phyloP scores from a whole-genome alignment of 2,329 filamentous ascomycete species.

The Trichoderma simmonsii region DNA sequence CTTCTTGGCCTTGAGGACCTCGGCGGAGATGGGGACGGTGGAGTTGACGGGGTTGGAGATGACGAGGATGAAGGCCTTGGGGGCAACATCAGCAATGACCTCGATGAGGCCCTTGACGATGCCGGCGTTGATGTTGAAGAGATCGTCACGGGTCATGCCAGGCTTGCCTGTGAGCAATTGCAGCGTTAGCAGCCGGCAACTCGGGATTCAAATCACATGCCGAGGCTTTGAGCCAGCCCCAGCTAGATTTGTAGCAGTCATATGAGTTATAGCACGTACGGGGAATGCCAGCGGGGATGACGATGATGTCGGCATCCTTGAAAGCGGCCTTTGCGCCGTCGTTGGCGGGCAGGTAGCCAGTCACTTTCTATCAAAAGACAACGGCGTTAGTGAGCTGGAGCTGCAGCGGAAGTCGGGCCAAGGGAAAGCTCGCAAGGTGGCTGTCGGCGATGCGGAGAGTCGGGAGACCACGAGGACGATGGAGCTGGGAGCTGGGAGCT shows the following conservation, averaged over 20 bases:
- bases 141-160: conserved; percentile 98
- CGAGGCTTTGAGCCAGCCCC: not conserved
- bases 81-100: conserved; percentile 79
- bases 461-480: not conserved
- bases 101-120: conserved; percentile 94
- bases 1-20: conserved; percentile 89
- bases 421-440: not conserved
- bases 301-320: conserved; percentile 89
- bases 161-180: conserved; percentile 71
- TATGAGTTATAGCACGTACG: conserved; percentile 55
- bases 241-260: not conserved
- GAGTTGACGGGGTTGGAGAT: conserved; percentile 99
- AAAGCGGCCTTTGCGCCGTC: conserved; percentile 84
- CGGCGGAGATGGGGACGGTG: conserved; percentile 93
- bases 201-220: not conserved
- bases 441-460: conserved; percentile 16
- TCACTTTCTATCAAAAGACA: conserved; percentile 62
- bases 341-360: conserved; percentile 82
- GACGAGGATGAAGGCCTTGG: conserved; percentile 92
- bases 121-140: conserved; percentile 99
- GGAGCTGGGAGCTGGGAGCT: not conserved
- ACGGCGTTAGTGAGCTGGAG: not conserved
- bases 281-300: conserved; percentile 97
- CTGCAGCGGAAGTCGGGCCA: conserved; percentile 1
- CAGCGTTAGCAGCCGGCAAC: conserved; percentile 21